Evolutionary conservation across 306 rosid species (phyloP).

Genomic region (Trifolium subterraneum): DNA sequence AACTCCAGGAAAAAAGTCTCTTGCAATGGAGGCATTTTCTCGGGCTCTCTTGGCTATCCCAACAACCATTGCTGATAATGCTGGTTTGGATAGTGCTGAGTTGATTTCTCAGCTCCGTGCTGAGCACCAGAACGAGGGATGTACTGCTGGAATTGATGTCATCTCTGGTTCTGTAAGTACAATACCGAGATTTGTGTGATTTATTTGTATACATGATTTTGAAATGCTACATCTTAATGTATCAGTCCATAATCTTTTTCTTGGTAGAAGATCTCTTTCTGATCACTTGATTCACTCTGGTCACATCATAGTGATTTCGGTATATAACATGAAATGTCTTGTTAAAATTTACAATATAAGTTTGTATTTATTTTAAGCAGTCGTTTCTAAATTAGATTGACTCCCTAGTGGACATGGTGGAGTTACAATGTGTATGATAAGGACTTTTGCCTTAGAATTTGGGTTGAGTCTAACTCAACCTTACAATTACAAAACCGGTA

Average conservation of each 20-base stretch:
- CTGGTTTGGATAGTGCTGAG: constrained; percentile 99
- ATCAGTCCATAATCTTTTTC: background rate
- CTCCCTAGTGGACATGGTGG: constrained; percentile 4
- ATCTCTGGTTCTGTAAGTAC: constrained; percentile 90
- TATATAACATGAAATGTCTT: background rate
- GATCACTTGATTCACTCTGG: background rate
- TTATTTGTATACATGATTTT: background rate
- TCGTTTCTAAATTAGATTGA: background rate
- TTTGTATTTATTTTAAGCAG: background rate
- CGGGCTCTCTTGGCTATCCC: constrained; percentile 89
- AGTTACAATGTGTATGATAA: background rate
- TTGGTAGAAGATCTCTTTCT: constrained; percentile 11
- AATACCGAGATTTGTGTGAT: background rate
- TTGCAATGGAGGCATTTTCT: constrained; percentile 94
- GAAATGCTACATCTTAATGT: background rate
- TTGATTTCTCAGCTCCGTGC: constrained; percentile 95
- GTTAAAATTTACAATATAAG: background rate
- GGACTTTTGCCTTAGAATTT: background rate
- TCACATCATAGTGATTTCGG: background rate
- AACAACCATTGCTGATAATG: constrained; percentile 94
- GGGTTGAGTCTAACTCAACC: too few relatives aligned
- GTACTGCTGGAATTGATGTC: constrained; percentile 89
- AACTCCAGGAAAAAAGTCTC: constrained; percentile 96
- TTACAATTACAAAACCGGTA: too few relatives aligned
- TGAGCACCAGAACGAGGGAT: constrained; percentile 87